These are phyloP conservation scores for Lithospermum erythrorhizon DNA, from an alignment of 257 asterid genomes.

Conservation along the genomic window DNA sequence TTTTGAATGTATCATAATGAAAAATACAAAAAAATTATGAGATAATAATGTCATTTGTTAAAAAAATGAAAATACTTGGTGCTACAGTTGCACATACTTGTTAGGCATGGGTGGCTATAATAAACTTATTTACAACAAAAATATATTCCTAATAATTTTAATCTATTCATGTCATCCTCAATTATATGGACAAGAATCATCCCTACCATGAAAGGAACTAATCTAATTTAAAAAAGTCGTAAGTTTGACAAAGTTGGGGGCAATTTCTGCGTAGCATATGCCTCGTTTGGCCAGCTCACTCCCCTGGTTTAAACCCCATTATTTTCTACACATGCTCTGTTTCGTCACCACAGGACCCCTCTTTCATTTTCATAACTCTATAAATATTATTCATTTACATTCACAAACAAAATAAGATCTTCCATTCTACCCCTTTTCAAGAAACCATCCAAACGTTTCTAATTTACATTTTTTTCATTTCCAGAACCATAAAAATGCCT, in stretches of 20 bases:
- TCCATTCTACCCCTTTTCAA: constrained; percentile 4
- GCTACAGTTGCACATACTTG: too few species aligned
- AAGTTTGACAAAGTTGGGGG: constrained; percentile 7
- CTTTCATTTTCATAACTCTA: background rate
- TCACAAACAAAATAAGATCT: background rate
- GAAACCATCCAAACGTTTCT: background rate
- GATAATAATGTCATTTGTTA: too few species aligned
- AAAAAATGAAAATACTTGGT: too few species aligned
- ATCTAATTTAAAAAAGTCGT: background rate
- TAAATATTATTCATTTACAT: constrained; percentile 23
- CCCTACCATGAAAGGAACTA: constrained; percentile 7
- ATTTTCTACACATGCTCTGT: constrained; percentile 38
- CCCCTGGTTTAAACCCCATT: constrained; percentile 6
- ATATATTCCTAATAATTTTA: too few species aligned
- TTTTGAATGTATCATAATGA: too few species aligned
- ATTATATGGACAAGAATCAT: too few species aligned
- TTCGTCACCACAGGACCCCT: constrained; percentile 24
- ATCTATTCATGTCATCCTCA: too few species aligned
- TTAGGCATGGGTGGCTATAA: too few species aligned
- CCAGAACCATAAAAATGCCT: background rate
- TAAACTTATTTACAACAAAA: too few species aligned
- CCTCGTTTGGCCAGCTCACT: constrained; percentile 16
- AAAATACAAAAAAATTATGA: too few species aligned
- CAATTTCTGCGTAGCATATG: constrained; percentile 7
- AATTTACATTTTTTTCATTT: too few species aligned